A percentile compares a stretch with the other conserved stretches of the same genome.
Conservation (phyloP, 805 yeast species). For the Kluyveromyces aestuarii region DNA sequence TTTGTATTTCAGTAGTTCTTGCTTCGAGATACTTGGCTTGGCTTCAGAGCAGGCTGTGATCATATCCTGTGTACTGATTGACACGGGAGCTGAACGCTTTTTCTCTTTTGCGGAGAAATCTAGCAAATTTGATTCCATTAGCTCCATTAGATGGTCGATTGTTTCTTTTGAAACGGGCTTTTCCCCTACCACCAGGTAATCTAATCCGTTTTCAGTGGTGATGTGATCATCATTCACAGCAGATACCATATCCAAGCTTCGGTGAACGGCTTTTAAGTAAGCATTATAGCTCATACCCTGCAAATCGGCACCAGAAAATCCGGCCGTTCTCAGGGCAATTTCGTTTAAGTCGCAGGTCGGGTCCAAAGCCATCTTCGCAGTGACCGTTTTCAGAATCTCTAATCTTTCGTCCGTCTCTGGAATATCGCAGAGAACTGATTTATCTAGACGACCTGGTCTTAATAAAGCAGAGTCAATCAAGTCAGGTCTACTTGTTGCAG, state of each 20-base stretch:
- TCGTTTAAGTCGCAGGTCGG: conserved; percentile 40
- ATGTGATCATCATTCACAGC: conserved; percentile 21
- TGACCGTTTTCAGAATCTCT: conserved; percentile 45
- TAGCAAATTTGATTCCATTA: background rate
- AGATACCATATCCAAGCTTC: conserved; percentile 43
- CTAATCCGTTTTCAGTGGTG: conserved; percentile 26
- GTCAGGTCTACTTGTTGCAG: conserved; percentile 95
- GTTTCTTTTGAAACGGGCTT: conserved; percentile 4
- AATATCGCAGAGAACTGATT: conserved; percentile 82
- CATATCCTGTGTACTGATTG: conserved; percentile 47
- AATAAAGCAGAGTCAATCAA: conserved; percentile 88
- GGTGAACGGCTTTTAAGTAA: conserved; percentile 75
- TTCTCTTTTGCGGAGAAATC: background rate
- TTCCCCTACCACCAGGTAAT: conserved; percentile 34
- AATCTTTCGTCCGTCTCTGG: conserved; percentile 63
- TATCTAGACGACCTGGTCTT: conserved; percentile 94
- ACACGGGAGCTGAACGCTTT: conserved; percentile 25
- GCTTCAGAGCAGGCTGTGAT: conserved; percentile 60
- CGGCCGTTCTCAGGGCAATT: conserved; percentile 54
- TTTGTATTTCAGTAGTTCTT: conserved; percentile 56
- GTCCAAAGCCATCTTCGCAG: conserved; percentile 39
- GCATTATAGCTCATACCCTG: conserved; percentile 92
- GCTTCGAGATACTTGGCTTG: conserved; percentile 76
- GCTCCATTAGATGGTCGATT: background rate
- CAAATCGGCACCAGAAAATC: conserved; percentile 90